Evolutionary conservation across 208 protist genomes (phyloP), one percentile per base, ranked within the genome.

Genomic region (Tritrichomonas musculus): DNA sequence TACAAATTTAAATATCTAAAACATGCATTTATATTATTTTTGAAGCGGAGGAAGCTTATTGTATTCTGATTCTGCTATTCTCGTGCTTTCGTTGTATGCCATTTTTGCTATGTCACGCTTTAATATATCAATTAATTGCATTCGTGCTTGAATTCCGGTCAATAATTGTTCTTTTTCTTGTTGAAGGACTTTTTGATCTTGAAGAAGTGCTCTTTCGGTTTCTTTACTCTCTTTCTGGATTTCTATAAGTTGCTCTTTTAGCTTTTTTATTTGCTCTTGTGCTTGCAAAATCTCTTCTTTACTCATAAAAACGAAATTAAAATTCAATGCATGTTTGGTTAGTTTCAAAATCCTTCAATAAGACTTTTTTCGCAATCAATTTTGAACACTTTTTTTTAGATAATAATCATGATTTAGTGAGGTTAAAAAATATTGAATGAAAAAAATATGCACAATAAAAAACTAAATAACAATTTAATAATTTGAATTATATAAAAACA

Each of bases 111-210:
- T 88, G 17, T 88, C 77, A n/a, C 77, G 33, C 57, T 88, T 88
- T 17, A 88, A 36, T 22, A 88, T 88, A 88, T 88, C 77, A 57
- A 88, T 88, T 2, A 88, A 47, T 88, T 88, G 77, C 41, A 88
- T 88, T 88, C 77, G 53, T 39, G 77, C 41, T 39, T 88, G 44
- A 88, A 88, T 88, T 88, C 41, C 77, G 33, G 27, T 47, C 11
- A 88, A 39, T 47, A 88, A 36, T 60, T 88, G 41, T 13, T 9
- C 17, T 57, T 88, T 88, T 17, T 88, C 47, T 39, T 53, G 0
- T 53, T 53, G 47, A 13, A 88, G 41, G 27, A 33, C 20, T 88
- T 88, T 33, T 88, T 33, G 3, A 44, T 88, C 41, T 50, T 88
- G 25, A 4, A 39, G 11, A 0, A 88, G 77, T 33, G 33, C 41